Conservation (phyloP, 2,329 filamentous ascomycete species). For the Zasmidium angulare region DNA sequence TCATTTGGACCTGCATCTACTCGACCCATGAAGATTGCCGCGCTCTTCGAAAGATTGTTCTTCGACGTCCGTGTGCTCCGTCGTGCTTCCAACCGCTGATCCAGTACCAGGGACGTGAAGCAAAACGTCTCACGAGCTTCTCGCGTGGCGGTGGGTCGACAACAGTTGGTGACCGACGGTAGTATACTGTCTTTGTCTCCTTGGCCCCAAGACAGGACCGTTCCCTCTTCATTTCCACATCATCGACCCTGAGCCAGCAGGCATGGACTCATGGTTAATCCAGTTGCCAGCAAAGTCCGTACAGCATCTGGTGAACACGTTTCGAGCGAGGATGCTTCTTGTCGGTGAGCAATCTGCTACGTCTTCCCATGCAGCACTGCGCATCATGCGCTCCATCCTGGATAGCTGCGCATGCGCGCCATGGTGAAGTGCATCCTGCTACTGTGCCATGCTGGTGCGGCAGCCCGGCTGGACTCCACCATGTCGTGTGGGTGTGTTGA, state of each 20-base stretch:
- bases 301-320: background rate
- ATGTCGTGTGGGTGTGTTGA: background rate
- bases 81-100: background rate
- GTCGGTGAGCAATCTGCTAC: background rate
- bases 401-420: background rate
- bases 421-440: background rate
- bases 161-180: background rate
- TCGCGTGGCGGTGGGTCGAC: conserved; percentile 17
- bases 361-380: background rate
- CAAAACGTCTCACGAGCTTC: conserved; percentile 7
- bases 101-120: background rate
- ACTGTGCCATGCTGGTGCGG: background rate
- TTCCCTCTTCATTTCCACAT: background rate
- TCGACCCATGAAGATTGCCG: conserved; percentile 1
- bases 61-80: background rate
- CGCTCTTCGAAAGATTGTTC: background rate
- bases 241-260: background rate
- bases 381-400: background rate
- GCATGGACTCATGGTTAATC: background rate
- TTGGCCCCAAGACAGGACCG: background rate
- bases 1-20: background rate
- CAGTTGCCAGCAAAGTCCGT: background rate
- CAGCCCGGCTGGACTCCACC: background rate
- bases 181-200: background rate
- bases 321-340: background rate